Evolutionary conservation across 768 basidiomycete species (phyloP).

Genomic region (Phlegmacium glaucopus): DNA sequence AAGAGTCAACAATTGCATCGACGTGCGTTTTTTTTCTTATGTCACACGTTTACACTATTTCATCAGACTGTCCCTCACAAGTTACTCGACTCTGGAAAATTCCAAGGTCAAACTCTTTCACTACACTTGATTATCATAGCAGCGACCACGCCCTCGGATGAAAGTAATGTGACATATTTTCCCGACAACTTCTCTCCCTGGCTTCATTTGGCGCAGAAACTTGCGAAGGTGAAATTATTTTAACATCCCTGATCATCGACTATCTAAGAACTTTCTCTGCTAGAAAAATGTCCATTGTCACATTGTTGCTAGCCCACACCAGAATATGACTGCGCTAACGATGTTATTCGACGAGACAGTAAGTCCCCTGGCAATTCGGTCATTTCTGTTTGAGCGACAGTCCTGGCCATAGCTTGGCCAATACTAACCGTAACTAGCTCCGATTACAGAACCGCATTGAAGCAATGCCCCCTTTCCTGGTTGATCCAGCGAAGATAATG

Average conservation of each 20-base stretch:
- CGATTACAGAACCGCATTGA: slow-evolving; percentile 37
- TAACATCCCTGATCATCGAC: slow-evolving; percentile 12
- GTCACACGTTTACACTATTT: neutral
- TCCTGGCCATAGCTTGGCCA: slow-evolving; percentile 9
- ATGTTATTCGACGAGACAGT: slow-evolving; percentile 48
- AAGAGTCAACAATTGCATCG: slow-evolving; percentile 40
- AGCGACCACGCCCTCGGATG: slow-evolving; percentile 40
- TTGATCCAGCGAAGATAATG: slow-evolving; percentile 30
- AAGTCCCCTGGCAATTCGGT: slow-evolving; percentile 15
- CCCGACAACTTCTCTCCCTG: slow-evolving; percentile 31
- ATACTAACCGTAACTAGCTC: slow-evolving; percentile 29
- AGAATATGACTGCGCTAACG: slow-evolving; percentile 42
- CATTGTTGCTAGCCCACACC: slow-evolving; percentile 46
- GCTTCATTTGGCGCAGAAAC: slow-evolving; percentile 38
- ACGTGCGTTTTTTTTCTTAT: slow-evolving; percentile 31
- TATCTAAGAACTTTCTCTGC: slow-evolving; percentile 2
- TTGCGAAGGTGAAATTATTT: slow-evolving; percentile 39
- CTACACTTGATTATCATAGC: slow-evolving; percentile 56
- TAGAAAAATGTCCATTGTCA: slow-evolving; percentile 58
- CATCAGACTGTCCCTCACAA: slow-evolving; percentile 10
- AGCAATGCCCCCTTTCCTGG: slow-evolving; percentile 39
- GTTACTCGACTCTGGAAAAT: slow-evolving; percentile 32
- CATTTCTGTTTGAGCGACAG: slow-evolving; percentile 12
- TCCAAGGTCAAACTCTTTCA: slow-evolving; percentile 28
- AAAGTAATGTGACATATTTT: slow-evolving; percentile 19